Evolutionary conservation across 192 early-diverging fungal genomes (phyloP).

Genomic region (Geranomyces michiganensis): DNA sequence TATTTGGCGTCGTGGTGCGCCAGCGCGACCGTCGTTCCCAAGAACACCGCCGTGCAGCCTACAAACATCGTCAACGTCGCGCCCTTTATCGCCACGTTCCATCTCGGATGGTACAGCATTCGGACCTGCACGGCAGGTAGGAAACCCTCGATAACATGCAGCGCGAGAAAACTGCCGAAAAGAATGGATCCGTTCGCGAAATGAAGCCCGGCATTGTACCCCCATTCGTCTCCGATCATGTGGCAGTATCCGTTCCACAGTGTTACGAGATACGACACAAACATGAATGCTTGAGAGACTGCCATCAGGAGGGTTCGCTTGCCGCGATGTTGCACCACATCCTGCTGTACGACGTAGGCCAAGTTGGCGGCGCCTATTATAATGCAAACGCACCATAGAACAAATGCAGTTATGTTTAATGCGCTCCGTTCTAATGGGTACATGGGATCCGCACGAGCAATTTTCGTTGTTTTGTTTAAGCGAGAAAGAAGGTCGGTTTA

Average conservation of each 20-base stretch:
- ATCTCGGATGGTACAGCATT: background rate
- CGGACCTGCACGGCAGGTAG: constrained; percentile 2
- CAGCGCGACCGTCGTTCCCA: background rate
- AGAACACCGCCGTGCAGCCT: background rate
- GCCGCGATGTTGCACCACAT: background rate
- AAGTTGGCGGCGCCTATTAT: background rate
- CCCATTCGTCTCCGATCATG: background rate
- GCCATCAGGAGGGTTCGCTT: background rate
- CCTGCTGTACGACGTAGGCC: background rate
- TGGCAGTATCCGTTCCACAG: background rate
- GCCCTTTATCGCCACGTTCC: background rate
- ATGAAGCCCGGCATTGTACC: background rate
- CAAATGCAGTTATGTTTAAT: background rate
- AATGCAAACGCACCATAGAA: background rate
- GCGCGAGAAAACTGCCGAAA: background rate
- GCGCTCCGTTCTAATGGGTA: too few relatives aligned
- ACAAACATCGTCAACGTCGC: background rate
- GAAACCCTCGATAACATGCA: background rate
- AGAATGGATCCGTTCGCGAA: background rate
- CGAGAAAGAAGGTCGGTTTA: too few relatives aligned
- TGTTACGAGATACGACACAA: background rate
- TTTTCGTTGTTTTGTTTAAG: too few relatives aligned
- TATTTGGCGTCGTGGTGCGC: background rate
- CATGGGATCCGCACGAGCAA: too few relatives aligned
- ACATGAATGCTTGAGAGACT: background rate